Conservation (phyloP, 306 rosid genomes). For the Acacia acuminata region DNA sequence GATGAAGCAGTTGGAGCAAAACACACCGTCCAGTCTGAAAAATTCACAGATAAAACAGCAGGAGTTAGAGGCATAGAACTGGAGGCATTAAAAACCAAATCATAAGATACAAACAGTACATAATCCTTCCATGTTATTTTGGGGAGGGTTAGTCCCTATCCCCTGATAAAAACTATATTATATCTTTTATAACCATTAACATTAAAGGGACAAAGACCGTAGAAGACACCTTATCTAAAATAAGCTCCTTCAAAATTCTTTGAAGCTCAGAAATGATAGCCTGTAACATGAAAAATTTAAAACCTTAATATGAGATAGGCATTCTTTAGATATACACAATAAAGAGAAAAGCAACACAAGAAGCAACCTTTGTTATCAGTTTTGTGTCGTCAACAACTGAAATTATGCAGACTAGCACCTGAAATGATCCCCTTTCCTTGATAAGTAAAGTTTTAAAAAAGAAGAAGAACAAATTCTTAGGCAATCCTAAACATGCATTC, state of each 20-base stretch:
- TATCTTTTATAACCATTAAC: conserved; percentile 18
- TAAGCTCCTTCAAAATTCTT: conserved; percentile 69
- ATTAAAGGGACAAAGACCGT: conserved; percentile 8
- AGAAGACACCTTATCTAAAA: conserved; percentile 73
- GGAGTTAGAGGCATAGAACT: conserved; percentile 9
- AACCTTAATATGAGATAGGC: conserved; percentile 24
- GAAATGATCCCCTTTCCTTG: conserved; percentile 28
- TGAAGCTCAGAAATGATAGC: conserved; percentile 70
- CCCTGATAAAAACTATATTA: conserved; percentile 9
- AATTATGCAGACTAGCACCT: conserved; percentile 82
- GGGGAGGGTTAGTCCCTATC: conserved; percentile 1
- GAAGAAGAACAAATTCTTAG: not conserved
- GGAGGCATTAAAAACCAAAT: conserved; percentile 10
- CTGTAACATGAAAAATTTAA: conserved; percentile 48
- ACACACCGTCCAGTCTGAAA: conserved; percentile 83
- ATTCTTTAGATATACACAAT: conserved; percentile 2
- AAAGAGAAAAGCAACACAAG: conserved; percentile 32
- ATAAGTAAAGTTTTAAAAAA: not conserved
- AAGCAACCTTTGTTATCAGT: conserved; percentile 77
- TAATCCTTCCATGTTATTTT: not conserved
- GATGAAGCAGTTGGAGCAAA: conserved; percentile 77
- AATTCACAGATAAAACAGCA: conserved; percentile 29
- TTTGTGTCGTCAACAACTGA: conserved; percentile 93
- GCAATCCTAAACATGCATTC: not conserved
- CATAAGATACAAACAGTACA: conserved; percentile 23